Percentiles rank a stretch among this genome's conserved stretches.
These are phyloP conservation scores for Candida saitoana DNA, from an alignment of 805 yeast species.

Conservation along the genomic window DNA sequence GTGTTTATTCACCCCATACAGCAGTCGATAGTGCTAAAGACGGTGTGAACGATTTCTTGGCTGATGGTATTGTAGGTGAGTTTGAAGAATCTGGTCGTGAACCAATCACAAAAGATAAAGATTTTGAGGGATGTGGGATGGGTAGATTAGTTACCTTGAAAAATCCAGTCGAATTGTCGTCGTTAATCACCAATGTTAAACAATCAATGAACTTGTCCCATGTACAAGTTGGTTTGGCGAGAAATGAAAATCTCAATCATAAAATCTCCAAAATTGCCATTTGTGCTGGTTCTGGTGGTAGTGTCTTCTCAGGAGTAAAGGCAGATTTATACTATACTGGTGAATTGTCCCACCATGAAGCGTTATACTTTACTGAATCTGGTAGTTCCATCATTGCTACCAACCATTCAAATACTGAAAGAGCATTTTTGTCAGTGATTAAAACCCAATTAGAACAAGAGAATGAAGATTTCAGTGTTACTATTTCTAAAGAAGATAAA, in stretches of 20 bases:
- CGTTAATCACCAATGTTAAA: slow-evolving; percentile 53
- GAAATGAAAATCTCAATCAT: slow-evolving; percentile 21
- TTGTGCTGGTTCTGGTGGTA: slow-evolving; percentile 94
- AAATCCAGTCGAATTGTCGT: slow-evolving; percentile 38
- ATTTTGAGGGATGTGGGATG: slow-evolving; percentile 64
- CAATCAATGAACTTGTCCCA: slow-evolving; percentile 44
- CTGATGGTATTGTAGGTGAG: slow-evolving; percentile 46
- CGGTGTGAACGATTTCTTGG: slow-evolving; percentile 96
- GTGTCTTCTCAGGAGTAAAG: slow-evolving; percentile 58
- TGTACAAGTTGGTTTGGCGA: slow-evolving; percentile 57
- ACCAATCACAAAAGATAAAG: slow-evolving; percentile 43
- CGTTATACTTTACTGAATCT: slow-evolving; percentile 61
- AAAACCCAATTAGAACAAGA: slow-evolving; percentile 46
- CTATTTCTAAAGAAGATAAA: slow-evolving; percentile 51
- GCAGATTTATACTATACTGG: slow-evolving; percentile 85
- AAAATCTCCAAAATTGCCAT: slow-evolving; percentile 61
- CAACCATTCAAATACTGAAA: slow-evolving; percentile 89
- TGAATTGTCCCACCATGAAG: slow-evolving; percentile 92
- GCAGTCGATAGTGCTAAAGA: slow-evolving; percentile 87
- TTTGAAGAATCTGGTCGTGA: slow-evolving; percentile 22
- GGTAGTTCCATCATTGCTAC: slow-evolving; percentile 73
- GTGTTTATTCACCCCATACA: slow-evolving; percentile 94
- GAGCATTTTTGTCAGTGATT: slow-evolving; percentile 67
- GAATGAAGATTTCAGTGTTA: slow-evolving; percentile 41
- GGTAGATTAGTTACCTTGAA: slow-evolving; percentile 63